These are phyloP conservation scores for Striga hermonthica DNA, from an alignment of 305 asterid species.

Conservation along the genomic window DNA sequence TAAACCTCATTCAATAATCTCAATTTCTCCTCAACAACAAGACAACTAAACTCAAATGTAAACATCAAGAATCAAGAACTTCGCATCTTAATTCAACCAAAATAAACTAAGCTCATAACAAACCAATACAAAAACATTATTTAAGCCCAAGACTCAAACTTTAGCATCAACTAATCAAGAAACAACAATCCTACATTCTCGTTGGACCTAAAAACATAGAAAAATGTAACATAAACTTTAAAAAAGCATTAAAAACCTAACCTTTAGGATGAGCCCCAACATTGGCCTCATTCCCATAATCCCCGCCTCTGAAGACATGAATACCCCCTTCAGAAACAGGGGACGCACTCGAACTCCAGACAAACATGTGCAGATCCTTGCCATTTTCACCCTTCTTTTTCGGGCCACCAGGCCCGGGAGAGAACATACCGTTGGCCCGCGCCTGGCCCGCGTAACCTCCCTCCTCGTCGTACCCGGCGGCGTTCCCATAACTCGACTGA, in stretches of 20 bases:
- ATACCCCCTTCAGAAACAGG: slow-evolving; percentile 94
- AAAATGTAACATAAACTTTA: not conserved
- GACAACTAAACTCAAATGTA: not conserved
- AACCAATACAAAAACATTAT: not conserved
- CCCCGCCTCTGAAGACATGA: slow-evolving; percentile 83
- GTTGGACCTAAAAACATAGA: slow-evolving; percentile 27
- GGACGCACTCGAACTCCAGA: slow-evolving; percentile 74
- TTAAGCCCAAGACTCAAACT: not conserved
- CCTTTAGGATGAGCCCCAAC: slow-evolving; percentile 91
- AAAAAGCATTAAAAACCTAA: not conserved
- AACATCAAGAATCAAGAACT: not conserved
- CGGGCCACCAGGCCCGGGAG: slow-evolving; percentile 46
- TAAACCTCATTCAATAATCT: slow-evolving; percentile 6
- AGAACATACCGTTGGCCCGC: slow-evolving; percentile 60
- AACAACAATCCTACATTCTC: not conserved
- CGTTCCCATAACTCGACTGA: slow-evolving; percentile 50
- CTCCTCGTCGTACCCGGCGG: slow-evolving; percentile 46
- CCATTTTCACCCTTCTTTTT: slow-evolving; percentile 43
- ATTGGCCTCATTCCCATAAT: slow-evolving; percentile 56
- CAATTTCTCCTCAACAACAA: slow-evolving; percentile 29
- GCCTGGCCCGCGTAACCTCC: slow-evolving; percentile 28
- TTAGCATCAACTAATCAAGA: slow-evolving; percentile 12
- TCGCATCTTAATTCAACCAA: not conserved
- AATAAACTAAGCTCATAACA: not conserved
- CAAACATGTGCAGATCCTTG: slow-evolving; percentile 70